Percentiles rank a stretch among this genome's conserved stretches.
phyloP scores from a whole-genome alignment of 2,329 filamentous ascomycete genomes.

The Shiraia bambusicola region DNA sequence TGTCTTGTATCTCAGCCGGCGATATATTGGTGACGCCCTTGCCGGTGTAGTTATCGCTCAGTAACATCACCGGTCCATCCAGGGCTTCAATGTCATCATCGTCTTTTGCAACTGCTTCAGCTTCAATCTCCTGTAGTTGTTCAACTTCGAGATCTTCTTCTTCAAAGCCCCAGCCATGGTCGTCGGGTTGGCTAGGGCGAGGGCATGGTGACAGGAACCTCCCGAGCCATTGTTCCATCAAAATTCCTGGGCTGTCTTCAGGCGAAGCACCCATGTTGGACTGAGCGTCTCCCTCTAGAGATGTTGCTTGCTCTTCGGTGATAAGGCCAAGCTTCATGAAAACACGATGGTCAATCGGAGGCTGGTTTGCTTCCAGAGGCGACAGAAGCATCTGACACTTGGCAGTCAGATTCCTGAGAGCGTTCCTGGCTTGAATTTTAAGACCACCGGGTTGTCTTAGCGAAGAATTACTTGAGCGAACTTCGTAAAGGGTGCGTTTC shows the following conservation, averaged over 20 bases:
- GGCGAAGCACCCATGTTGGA: slow-evolving; percentile 44
- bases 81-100: slow-evolving; percentile 52
- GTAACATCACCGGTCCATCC: slow-evolving; percentile 25
- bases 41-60: slow-evolving; percentile 48
- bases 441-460: slow-evolving; percentile 41
- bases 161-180: slow-evolving; percentile 57
- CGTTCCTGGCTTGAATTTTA: slow-evolving; percentile 42
- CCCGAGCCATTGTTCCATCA: slow-evolving; percentile 61
- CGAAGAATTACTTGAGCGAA: slow-evolving; percentile 46
- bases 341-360: slow-evolving; percentile 33
- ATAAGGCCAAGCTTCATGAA: slow-evolving; percentile 62
- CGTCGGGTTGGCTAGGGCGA: slow-evolving; percentile 49
- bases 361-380: slow-evolving; percentile 25
- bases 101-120: slow-evolving; percentile 56
- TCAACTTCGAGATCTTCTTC: slow-evolving; percentile 64
- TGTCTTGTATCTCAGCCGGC: slow-evolving; percentile 38
- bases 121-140: slow-evolving; percentile 61
- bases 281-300: slow-evolving; percentile 55
- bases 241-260: slow-evolving; percentile 28
- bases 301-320: slow-evolving; percentile 62
- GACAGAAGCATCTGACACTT: slow-evolving; percentile 27
- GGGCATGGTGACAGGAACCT: slow-evolving; percentile 52
- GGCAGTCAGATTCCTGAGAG: slow-evolving; percentile 42
- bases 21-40: slow-evolving; percentile 17
- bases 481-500: slow-evolving; percentile 65